A percentile compares a stretch with the other conserved stretches of the same genome.
These are phyloP conservation scores for Dittrichia graveolens DNA, from an alignment of 129 eudicot species.

Conservation along the genomic window DNA sequence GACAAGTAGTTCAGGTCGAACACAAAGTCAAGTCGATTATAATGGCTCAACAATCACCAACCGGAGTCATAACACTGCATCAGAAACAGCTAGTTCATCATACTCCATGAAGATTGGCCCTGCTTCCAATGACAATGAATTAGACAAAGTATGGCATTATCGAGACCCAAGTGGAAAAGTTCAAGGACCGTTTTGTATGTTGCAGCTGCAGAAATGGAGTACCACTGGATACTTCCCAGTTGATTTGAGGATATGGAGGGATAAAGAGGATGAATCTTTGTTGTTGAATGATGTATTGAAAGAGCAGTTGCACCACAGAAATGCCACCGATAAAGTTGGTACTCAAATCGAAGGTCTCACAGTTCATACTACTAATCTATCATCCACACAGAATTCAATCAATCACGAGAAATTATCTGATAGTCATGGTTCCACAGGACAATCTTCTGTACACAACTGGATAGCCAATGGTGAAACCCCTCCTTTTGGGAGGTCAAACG, in stretches of 20 bases:
- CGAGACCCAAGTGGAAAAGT: slow-evolving; percentile 75
- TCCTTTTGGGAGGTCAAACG: slow-evolving; percentile 15
- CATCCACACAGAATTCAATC: slow-evolving; percentile 27
- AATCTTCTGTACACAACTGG: slow-evolving; percentile 41
- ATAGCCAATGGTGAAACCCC: slow-evolving; percentile 26
- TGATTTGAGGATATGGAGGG: slow-evolving; percentile 80
- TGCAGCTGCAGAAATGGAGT: slow-evolving; percentile 81
- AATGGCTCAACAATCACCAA: slow-evolving; percentile 20
- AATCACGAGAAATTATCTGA: slow-evolving; percentile 36
- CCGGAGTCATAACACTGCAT: slow-evolving; percentile 36
- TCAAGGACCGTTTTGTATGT: slow-evolving; percentile 85
- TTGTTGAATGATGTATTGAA: slow-evolving; percentile 67
- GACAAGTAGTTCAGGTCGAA: slow-evolving; percentile 29
- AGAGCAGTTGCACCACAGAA: slow-evolving; percentile 34
- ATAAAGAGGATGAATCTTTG: slow-evolving; percentile 54
- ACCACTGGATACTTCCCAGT: slow-evolving; percentile 71
- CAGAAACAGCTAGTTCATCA: slow-evolving; percentile 49
- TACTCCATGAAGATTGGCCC: slow-evolving; percentile 36
- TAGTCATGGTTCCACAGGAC: slow-evolving; percentile 25
- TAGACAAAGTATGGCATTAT: slow-evolving; percentile 66
- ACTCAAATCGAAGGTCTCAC: slow-evolving; percentile 32
- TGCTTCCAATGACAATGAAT: slow-evolving; percentile 30
- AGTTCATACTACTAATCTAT: slow-evolving; percentile 27
- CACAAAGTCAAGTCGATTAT: slow-evolving; percentile 30
- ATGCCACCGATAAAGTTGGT: slow-evolving; percentile 27